Evolutionary conservation across 2,329 filamentous ascomycete species (phyloP).

Genomic region (Amauroascus niger): DNA sequence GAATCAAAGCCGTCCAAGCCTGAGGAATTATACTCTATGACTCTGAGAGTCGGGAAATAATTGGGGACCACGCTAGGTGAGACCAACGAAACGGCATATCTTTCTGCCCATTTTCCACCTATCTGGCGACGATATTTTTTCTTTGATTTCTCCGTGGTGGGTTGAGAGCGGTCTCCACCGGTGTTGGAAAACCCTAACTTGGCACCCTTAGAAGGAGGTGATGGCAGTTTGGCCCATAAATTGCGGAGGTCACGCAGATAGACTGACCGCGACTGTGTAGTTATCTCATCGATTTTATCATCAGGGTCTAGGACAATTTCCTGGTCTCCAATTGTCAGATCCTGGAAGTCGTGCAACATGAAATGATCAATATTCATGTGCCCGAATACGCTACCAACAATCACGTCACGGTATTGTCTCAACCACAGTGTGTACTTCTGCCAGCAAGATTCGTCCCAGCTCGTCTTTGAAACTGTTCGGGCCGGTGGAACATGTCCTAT

Average conservation of each 20-base stretch:
- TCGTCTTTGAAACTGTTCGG: constrained; percentile 69
- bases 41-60: constrained; percentile 77
- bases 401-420: constrained; percentile 79
- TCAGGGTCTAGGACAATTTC: constrained; percentile 12
- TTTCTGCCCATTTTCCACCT: constrained; percentile 71
- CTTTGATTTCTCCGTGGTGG: constrained; percentile 41
- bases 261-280: constrained; percentile 57
- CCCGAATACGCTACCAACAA: constrained; percentile 69
- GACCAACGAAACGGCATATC: constrained; percentile 72
- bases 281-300: constrained; percentile 41
- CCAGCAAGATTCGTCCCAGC: constrained; percentile 97
- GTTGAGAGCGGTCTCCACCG: not conserved
- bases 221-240: constrained; percentile 67
- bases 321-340: constrained; percentile 53
- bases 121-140: constrained; percentile 55
- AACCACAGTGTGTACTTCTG: constrained; percentile 93
- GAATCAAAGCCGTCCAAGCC: constrained; percentile 53
- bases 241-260: constrained; percentile 71
- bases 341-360: constrained; percentile 73
- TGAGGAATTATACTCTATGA: constrained; percentile 88
- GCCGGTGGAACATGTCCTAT: constrained; percentile 92
- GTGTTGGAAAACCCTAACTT: not conserved
- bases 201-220: constrained; percentile 32
- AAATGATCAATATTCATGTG: constrained; percentile 99
- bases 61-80: constrained; percentile 85